phyloP scores from a whole-genome alignment of 1,139 yeast species.

The Yamadazyma epiphylla region DNA sequence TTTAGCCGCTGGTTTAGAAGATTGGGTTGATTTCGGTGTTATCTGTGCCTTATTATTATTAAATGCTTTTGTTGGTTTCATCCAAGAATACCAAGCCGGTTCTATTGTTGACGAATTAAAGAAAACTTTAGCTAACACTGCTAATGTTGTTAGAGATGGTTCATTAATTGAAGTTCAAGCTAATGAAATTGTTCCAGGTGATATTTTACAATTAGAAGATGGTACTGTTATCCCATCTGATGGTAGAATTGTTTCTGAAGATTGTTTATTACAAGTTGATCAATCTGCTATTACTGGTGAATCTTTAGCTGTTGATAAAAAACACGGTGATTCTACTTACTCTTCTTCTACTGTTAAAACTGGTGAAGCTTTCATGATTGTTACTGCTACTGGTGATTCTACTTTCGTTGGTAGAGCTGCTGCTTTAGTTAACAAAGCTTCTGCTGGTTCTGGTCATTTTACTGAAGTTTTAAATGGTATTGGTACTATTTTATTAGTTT shows the following conservation, averaged over 20 bases:
- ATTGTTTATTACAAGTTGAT: constrained; percentile 87
- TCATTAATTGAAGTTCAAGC: constrained; percentile 69
- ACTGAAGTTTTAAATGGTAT: constrained; percentile 98
- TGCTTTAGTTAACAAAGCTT: constrained; percentile 92
- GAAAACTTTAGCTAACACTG: constrained; percentile 89
- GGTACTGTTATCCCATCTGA: constrained; percentile 96
- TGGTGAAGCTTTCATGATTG: constrained; percentile 95
- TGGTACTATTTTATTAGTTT: constrained; percentile 86
- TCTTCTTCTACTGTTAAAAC: constrained; percentile 95
- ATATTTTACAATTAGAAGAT: constrained; percentile 85
- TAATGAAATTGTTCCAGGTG: constrained; percentile 90
- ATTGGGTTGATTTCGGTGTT: constrained; percentile 99
- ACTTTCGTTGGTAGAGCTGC: constrained; percentile 97
- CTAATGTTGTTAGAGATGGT: constrained; percentile 85
- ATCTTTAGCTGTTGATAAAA: constrained; percentile 94
- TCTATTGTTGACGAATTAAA: constrained; percentile 92
- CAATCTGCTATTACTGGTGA: constrained; percentile 99
- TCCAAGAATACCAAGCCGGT: constrained; percentile 97
- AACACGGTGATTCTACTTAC: constrained; percentile 81
- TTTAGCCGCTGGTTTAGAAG: constrained; percentile 96
- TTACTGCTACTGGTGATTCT: constrained; percentile 91
- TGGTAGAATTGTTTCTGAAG: constrained; percentile 89
- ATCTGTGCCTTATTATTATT: constrained; percentile 83
- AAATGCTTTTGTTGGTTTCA: constrained; percentile 94
- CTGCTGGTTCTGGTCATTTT: constrained; percentile 93